Evolutionary conservation across 257 asterid species (phyloP), one percentile per base, ranked within the genome.

Genomic region (Solanum phureja): DNA sequence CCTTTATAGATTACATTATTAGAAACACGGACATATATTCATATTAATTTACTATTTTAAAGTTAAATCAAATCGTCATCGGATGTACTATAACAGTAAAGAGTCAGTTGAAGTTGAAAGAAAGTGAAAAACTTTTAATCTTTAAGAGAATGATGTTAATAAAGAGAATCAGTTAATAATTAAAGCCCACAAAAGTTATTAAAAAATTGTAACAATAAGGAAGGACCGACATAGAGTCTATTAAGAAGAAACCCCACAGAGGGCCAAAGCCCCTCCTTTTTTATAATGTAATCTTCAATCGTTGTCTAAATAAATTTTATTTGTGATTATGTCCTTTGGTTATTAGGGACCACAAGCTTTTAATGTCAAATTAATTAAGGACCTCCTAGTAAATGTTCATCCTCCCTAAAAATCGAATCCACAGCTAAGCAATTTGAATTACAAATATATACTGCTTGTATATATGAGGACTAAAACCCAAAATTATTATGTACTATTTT

Each of bases 201-300:
- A 46, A 81, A 9, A 74, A 46, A 16, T 46, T 44, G 9, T 16
- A 46, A 27, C 42, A 18, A 81, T 31, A 16, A 38, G 85, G 85
- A 66, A 52, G 87, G 88, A 88, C 92, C 90, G 92, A 90, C 90
- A 74, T 42, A 83, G 72, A 34, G n/a, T 83, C 73, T 56, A 77
- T 52, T 72, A 69, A 56, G 87, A 16, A 23, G 21, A 35, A 40
- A 13, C 46, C 87, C 72, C 69, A 82, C 27, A 31, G 11, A 19
- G 85, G 69, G 44, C 69, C 66, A 27, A 79, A 79, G 38, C 40
- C 5, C 62, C 21, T 21, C 58, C 58, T 77, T 31, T 81, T 66
- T 87, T 31, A 9, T 6, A 44, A 87, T 90, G 87, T 86, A 88
- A 66, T 86, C 90, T 89, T 73, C 84, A 89, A 85, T 85, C 40